A percentile compares a stretch with the other conserved stretches of the same genome.
Evolutionary conservation across 306 rosid genomes (phyloP).

Genomic region (Lupinus albus): DNA sequence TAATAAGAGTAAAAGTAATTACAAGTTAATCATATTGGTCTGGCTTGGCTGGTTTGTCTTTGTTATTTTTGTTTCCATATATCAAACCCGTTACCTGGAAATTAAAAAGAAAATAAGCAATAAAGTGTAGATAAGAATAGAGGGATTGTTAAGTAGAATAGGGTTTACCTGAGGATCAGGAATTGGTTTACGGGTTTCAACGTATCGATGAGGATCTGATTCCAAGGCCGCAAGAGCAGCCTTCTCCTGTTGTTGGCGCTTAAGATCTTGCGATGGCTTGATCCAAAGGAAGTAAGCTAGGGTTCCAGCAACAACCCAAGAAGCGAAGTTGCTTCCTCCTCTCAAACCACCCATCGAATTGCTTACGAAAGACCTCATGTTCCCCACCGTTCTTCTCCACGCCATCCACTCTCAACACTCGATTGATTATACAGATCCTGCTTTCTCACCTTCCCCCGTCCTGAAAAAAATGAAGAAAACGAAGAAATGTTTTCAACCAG

Average conservation of each 20-base stretch:
- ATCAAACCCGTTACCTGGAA: conserved; percentile 73
- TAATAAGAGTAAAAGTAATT: conserved; percentile 2
- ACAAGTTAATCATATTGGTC: conserved; percentile 51
- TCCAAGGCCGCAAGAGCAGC: conserved; percentile 63
- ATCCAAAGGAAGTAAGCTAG: conserved; percentile 93
- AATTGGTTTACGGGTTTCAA: no score
- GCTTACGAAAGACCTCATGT: conserved; percentile 31
- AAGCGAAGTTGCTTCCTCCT: conserved; percentile 79
- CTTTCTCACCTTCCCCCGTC: no score
- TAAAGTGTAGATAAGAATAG: neutral
- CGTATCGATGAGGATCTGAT: conserved; percentile 63
- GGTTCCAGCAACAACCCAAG: conserved; percentile 96
- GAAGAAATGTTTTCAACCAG: no score
- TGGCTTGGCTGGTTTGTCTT: conserved; percentile 40
- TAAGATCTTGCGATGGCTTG: conserved; percentile 87
- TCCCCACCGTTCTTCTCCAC: conserved; percentile 81
- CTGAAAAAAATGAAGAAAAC: no score
- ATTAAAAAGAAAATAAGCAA: neutral
- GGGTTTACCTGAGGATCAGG: conserved; percentile 59
- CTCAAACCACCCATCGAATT: conserved; percentile 65
- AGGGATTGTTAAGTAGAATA: conserved; percentile 23
- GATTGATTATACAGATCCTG: no score
- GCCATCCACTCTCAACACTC: conserved; percentile 29
- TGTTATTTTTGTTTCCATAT: conserved; percentile 69
- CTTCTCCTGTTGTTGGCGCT: conserved; percentile 68